Base-by-base conservation (phyloP, 2,329 filamentous ascomycete species). In the Purpureocillium lavendulum region DNA sequence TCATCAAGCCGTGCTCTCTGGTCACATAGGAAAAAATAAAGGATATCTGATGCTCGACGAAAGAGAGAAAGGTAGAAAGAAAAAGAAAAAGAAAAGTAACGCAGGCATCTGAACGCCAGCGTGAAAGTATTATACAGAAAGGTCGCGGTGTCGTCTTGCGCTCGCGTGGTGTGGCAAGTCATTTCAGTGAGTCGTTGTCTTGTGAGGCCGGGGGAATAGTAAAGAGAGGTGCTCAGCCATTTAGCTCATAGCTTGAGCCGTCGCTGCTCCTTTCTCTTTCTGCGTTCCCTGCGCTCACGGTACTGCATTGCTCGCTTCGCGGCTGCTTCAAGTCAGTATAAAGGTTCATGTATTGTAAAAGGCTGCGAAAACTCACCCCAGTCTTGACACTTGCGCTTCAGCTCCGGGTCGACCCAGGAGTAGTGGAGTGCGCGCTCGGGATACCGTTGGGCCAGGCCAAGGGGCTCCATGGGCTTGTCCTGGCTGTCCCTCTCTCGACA, bases 381-480 rank as follows among this genome's bases (percentile, higher is more conserved):
- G 40, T 62, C 54, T 39, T 55, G 54, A 7, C 64, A 60, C 30
- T 59, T 55, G 33, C 49, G 43, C 47, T 66, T 66, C 36, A 64
- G 46, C 35, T 64, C 58, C 3, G 52, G 39, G 7, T 62, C 55
- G 12, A 71, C 64, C 69, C 69, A 72, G 4, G 51, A 38, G 47
- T 71, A 72, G 29, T 59, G 53, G 30, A 71, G 54, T 7, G 67
- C 67, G 17, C 66, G 59, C 41, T 71, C 68, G 2, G 69, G 69
- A 40, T 66, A 71, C n/a, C 70, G 58, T 39, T 64, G 61, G 1
- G 57, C 60, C 10, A 65, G 51, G 2, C 61, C 61, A 17, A 64
- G 49, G 1, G 58, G 59, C 40, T 62, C 57, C 49, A 54, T 53
- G 14, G 59, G 58, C 42, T 58, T 60, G 44, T 58, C 58, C 34